Evolutionary conservation across 2,329 filamentous ascomycete genomes (phyloP).

Genomic region (Cyclaneusma minus): DNA sequence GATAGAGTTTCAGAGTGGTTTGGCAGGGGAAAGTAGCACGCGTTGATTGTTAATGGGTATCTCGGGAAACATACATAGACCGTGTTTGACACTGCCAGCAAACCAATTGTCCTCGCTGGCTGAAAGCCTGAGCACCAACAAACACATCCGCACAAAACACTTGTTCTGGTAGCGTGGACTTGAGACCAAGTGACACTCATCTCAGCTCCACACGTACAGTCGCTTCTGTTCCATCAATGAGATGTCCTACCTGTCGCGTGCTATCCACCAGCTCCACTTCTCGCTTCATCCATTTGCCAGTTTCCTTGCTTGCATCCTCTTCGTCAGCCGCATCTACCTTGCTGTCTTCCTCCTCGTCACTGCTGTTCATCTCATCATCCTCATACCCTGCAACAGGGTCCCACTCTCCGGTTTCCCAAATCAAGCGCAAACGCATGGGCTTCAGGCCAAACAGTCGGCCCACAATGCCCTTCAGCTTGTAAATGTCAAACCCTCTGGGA

Average conservation of each 20-base stretch:
- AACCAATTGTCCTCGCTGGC: too few relatives aligned
- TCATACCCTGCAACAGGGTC: constrained; percentile 57
- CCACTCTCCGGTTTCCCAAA: constrained; percentile 88
- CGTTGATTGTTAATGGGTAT: too few relatives aligned
- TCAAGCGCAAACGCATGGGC: constrained; percentile 48
- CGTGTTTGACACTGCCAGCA: too few relatives aligned
- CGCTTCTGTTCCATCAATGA: constrained; percentile 59
- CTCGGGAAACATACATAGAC: too few relatives aligned
- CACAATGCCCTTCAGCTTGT: constrained; percentile 65
- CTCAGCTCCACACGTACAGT: constrained; percentile 50
- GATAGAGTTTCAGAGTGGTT: too few relatives aligned
- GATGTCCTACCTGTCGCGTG: constrained; percentile 69
- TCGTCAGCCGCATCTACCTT: constrained; percentile 15
- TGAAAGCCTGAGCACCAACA: too few relatives aligned
- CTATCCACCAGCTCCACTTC: constrained; percentile 70
- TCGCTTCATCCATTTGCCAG: constrained; percentile 53
- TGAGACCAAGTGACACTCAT: constrained; percentile 6
- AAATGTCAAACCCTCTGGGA: constrained; percentile 66
- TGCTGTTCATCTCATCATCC: constrained; percentile 36
- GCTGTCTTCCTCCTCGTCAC: constrained; percentile 33
- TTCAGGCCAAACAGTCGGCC: constrained; percentile 51
- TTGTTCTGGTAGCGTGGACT: too few relatives aligned
- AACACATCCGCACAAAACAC: too few relatives aligned
- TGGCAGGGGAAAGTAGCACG: too few relatives aligned
- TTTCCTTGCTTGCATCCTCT: constrained; percentile 10